A percentile compares a stretch with the other conserved stretches of the same genome.
Evolutionary conservation across 192 early-diverging fungal species (phyloP).

Genomic region (Linnemannia zychae): DNA sequence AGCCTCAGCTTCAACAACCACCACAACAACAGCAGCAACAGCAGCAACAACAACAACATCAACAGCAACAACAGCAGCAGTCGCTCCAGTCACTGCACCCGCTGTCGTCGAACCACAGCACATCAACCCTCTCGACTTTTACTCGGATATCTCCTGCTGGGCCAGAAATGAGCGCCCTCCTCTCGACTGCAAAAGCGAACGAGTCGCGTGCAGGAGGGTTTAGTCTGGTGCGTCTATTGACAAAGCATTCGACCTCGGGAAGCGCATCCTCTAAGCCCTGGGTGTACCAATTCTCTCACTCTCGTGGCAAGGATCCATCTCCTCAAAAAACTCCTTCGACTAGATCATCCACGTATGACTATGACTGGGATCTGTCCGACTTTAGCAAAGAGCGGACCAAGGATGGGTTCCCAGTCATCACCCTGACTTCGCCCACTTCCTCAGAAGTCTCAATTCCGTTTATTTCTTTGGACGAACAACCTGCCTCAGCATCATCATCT

Average conservation of each 20-base stretch:
- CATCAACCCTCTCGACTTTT: conserved; percentile 33
- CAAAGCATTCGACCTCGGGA: conserved; percentile 1
- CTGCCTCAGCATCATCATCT: background rate
- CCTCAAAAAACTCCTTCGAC: conserved; percentile 28
- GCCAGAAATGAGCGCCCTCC: conserved; percentile 20
- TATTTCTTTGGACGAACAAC: background rate
- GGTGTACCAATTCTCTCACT: background rate
- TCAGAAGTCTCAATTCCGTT: conserved; percentile 35
- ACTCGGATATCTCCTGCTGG: conserved; percentile 28
- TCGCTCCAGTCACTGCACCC: background rate
- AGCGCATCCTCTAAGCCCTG: background rate
- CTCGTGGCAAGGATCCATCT: background rate
- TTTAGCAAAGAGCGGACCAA: conserved; percentile 16
- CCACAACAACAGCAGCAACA: background rate
- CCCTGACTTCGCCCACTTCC: conserved; percentile 42
- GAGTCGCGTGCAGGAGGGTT: conserved; percentile 17
- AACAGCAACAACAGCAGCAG: background rate
- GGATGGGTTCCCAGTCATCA: conserved; percentile 47
- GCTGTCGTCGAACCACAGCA: background rate
- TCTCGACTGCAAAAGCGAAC: background rate
- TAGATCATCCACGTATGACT: conserved; percentile 11
- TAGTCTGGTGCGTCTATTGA: conserved; percentile 33
- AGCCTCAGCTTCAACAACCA: background rate
- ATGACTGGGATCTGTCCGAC: conserved; percentile 13
- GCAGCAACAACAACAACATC: background rate